Evolutionary conservation across 164 flowering plant genomes (phyloP).

Genomic region (Aristolochia californica): DNA sequence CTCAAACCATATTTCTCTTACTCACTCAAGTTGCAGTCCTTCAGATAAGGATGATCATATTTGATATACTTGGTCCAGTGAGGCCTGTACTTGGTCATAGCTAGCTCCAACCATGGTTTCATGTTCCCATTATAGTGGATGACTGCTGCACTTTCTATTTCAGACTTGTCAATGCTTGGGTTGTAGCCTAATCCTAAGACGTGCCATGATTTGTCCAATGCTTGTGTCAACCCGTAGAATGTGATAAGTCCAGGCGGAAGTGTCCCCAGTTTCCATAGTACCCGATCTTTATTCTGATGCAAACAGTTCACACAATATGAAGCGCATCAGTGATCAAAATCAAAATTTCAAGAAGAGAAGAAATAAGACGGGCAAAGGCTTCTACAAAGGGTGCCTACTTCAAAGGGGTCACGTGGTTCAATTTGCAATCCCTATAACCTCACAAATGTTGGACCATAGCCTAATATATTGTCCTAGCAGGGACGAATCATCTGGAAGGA

Average conservation of each 20-base stretch:
- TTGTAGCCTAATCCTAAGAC: constrained; percentile 96
- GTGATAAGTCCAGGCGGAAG: constrained; percentile 95
- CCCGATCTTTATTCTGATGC: constrained; percentile 81
- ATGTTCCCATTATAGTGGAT: constrained; percentile 96
- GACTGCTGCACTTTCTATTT: constrained; percentile 86
- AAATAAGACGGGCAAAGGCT: too few relatives aligned
- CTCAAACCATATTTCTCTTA: constrained; percentile 11
- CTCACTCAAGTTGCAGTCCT: constrained; percentile 60
- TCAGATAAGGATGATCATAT: constrained; percentile 70
- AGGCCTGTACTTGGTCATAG: constrained; percentile 87
- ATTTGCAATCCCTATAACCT: too few relatives aligned
- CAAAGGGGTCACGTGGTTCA: too few relatives aligned
- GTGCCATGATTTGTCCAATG: constrained; percentile 92
- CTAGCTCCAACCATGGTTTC: constrained; percentile 98
- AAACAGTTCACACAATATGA: background rate
- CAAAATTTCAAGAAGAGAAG: too few relatives aligned
- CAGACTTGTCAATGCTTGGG: constrained; percentile 71
- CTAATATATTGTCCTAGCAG: too few relatives aligned
- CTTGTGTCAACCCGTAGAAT: constrained; percentile 81
- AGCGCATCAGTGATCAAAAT: too few relatives aligned
- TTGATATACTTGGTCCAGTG: constrained; percentile 95
- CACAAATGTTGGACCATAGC: too few relatives aligned
- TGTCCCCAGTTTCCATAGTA: constrained; percentile 95
- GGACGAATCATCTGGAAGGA: too few relatives aligned
- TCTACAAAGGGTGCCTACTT: too few relatives aligned